Evolutionary conservation across 306 rosid species (phyloP), one percentile per base, ranked within the genome.

Genomic region (Cucumis hystrix): DNA sequence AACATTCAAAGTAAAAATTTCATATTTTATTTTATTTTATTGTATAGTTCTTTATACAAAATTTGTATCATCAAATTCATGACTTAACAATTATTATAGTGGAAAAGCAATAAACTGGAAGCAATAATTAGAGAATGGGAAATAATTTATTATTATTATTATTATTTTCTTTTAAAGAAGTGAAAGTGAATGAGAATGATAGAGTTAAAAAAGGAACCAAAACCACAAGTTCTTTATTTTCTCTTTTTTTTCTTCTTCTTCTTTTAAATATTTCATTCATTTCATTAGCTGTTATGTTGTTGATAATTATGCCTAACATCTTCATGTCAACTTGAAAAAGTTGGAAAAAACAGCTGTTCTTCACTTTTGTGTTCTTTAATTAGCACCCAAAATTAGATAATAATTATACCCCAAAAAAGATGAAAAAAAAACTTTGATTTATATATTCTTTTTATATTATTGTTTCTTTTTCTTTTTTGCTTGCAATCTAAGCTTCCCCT

Each of bases 281-380:
- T 67, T 68, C 37, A 41, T 41, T 68, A 69, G 35, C 18, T 68
- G 56, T 41, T 67, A 7, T 8, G 37, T 33, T 33, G 37, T 12
- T 61, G 65, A 3, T 59, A 17, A 23, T 60, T 25, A 60, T 59
- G 72, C 51, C 72, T 66, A 37, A 68, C 74, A 68, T 69, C 8
- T 71, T 71, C 15, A 71, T 71, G 8, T 47, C 59, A 47, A 69
- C 75, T 20, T 45, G 10, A 20, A 43, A 68, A 23, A 15, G 60
- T 71, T 28, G 45, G 62, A 52, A 51, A 51, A 20, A 49, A 72
- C 77, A 72, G 77, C 77, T 72, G 77, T 72, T 72, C 47, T 72
- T 72, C 77, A 52, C 77, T 9, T 52, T 49, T 28, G 30, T 71
- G 11, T 21, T 71, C 6, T 25, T 71, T 71, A 71, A 71, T 71